phyloP scores from a whole-genome alignment of 2,329 filamentous ascomycete genomes.

The Botryotinia calthae region DNA sequence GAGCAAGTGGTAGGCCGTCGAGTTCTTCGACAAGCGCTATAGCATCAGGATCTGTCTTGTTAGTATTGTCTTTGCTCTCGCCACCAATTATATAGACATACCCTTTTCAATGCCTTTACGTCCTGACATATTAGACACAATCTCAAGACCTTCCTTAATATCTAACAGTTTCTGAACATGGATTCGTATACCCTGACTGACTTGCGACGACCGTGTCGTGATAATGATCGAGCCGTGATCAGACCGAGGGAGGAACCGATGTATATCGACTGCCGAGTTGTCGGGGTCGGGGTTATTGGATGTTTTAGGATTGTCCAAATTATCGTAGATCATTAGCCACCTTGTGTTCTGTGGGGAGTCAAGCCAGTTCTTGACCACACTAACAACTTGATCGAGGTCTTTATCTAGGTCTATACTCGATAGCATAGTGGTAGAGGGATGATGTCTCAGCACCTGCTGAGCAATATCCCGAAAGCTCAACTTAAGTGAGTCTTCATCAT shows the following conservation, averaged over 20 bases:
- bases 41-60: slow-evolving; percentile 19
- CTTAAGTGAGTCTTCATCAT: slow-evolving; percentile 40
- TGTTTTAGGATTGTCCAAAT: slow-evolving; percentile 41
- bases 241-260: slow-evolving; percentile 18
- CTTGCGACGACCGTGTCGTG: slow-evolving; percentile 18
- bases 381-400: slow-evolving; percentile 35
- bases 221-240: slow-evolving; percentile 26
- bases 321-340: slow-evolving; percentile 35
- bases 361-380: slow-evolving; percentile 43
- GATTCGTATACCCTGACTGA: slow-evolving; percentile 3
- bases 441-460: slow-evolving; percentile 34
- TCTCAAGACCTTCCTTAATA: slow-evolving; percentile 26
- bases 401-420: slow-evolving; percentile 27
- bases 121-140: slow-evolving; percentile 30
- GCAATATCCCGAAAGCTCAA: slow-evolving; percentile 40
- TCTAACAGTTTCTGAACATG: slow-evolving; percentile 23
- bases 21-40: slow-evolving; percentile 21
- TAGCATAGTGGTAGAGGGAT: slow-evolving; percentile 33
- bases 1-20: slow-evolving; percentile 17
- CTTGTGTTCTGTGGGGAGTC: slow-evolving; percentile 37
- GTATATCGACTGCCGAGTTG: slow-evolving; percentile 18
- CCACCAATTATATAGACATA: slow-evolving; percentile 27
- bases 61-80: slow-evolving; percentile 18
- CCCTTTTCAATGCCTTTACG: slow-evolving; percentile 27
- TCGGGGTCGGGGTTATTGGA: slow-evolving; percentile 12